Evolutionary conservation across 148 eudicot species (phyloP), one percentile per base, ranked within the genome.

Genomic region (Rhododendron kiyosumense): DNA sequence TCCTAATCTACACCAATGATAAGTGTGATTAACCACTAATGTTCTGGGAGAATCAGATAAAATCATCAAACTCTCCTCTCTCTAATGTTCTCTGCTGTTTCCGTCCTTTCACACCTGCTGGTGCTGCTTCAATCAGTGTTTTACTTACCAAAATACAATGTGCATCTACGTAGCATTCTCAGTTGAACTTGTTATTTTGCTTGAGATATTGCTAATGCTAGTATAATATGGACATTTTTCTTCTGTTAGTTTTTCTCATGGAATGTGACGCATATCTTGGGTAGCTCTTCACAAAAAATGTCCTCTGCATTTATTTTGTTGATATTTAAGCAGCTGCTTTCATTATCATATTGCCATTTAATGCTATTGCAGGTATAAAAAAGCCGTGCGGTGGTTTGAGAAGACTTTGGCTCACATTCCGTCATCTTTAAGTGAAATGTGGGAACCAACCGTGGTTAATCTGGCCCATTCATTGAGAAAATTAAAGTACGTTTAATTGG

Each of bases 371-470:
- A 96, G 99, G 94, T 95, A 95, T 88, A 90, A 93, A 78, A 95
- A 91, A 79, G 94, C 98, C 61, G 97, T 93, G 76, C 89, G 90
- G 90, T 96, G 99, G 99, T 94, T 96, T 91, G 94, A 96, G 94
- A 92, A 92, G 86, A 96, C 99, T 80, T 88, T 96, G 91, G 88
- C 91, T 65, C 91, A 65, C 83, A 83, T 94, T 86, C 95, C 98
- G 69, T 92, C 96, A 51, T 87, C 97, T 52, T 86, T 93, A 81
- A 92, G 87, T 86, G 95, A 92, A 87, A 90, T 91, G 88, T 97
- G 99, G 99, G 98, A 97, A 90, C 92, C 98, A 49, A 97, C 99
- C 51, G 73, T 97, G 54, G 94, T 93, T 86, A 97, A 95, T 89
- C 94, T 97, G 52, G 98, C 97, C 71, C 99, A 96, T 88, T 90